phyloP scores from a whole-genome alignment of 176 grass and related monocot species.

The Rhipidocladum racemiflorum region DNA sequence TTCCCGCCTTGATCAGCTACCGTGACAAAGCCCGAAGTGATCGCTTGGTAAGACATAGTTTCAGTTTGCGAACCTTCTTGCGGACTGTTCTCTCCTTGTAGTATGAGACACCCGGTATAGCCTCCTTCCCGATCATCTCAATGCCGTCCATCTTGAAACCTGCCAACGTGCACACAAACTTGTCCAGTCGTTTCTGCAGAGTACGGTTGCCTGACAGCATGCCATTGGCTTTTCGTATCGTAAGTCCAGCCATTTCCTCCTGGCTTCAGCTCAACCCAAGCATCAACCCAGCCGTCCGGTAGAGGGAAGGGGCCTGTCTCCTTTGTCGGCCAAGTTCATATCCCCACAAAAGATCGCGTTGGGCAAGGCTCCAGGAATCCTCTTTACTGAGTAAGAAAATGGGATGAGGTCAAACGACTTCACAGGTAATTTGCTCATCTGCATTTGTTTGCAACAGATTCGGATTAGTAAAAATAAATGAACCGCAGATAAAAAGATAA shows the following conservation, averaged over 20 bases:
- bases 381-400: conserved; percentile 65
- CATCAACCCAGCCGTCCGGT: conserved; percentile 59
- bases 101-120: conserved; percentile 58
- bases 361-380: conserved; percentile 30
- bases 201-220: conserved; percentile 71
- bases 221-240: conserved; percentile 66
- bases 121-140: conserved; percentile 80
- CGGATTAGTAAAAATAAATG: conserved; percentile 11
- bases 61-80: conserved; percentile 38
- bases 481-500: neutral
- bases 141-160: conserved; percentile 63
- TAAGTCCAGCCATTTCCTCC: conserved; percentile 77
- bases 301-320: conserved; percentile 63
- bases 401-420: conserved; percentile 28
- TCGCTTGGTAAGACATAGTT: conserved; percentile 75
- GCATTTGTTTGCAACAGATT: conserved; percentile 27
- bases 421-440: conserved; percentile 63
- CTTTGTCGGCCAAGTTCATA: conserved; percentile 96
- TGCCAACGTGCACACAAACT: conserved; percentile 50
- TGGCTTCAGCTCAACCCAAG: conserved; percentile 64
- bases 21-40: conserved; percentile 85
- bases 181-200: conserved; percentile 70
- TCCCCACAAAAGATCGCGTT: conserved; percentile 77
- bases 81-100: conserved; percentile 67
- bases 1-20: too few species aligned